Evolutionary conservation across 2,329 filamentous ascomycete species (phyloP), one percentile per base, ranked within the genome.

Genomic region (Thermomyces lanuginosus): DNA sequence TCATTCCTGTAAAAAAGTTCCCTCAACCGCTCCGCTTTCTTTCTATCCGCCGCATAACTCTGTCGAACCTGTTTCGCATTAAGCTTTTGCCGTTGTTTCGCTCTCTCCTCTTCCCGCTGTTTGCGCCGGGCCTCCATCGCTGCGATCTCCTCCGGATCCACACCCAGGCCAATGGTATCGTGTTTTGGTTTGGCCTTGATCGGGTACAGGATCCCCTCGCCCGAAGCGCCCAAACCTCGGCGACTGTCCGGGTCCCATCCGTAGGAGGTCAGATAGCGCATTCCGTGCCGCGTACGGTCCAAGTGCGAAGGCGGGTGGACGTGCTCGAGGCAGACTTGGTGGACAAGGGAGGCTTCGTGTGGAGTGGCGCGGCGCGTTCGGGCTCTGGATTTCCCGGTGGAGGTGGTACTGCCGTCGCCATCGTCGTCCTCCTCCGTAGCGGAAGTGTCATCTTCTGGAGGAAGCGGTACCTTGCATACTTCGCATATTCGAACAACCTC

Each of bases 131-230:
- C 42, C 22, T 54, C 34, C 12, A 6, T 60, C 3, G 22, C 37
- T 31, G 49, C 50, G 21, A 21, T 16, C 24, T 29, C 22, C 8
- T 36, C 24, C 18, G 30, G 34, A 29, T 46, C 43, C 16, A 56
- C 37, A 0, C 83, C 82, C 14, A 92, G 51, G 0, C 84, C 86
- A 5, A 77, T 56, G 3, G 67, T 82, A 44, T 86, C 71, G 22
- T 73, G 66, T 53, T 92, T 92, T 29, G 66, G 58, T 32, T 63
- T 66, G 1, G 69, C 58, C 45, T 82, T 82, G 35, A 93, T 61
- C 1, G 84, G 84, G 37, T 72, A 74, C 21, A 75, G 62, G 33
- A 81, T 74, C 3, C 84, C 84, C 37, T 77, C 69, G 1, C 77
- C 73, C 2, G 58, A 54, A 6, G 66, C 66, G 0, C 84, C 84